These are phyloP conservation scores for Trichothecium sympodiale DNA, from an alignment of 2,329 filamentous ascomycete genomes.

Conservation along the genomic window DNA sequence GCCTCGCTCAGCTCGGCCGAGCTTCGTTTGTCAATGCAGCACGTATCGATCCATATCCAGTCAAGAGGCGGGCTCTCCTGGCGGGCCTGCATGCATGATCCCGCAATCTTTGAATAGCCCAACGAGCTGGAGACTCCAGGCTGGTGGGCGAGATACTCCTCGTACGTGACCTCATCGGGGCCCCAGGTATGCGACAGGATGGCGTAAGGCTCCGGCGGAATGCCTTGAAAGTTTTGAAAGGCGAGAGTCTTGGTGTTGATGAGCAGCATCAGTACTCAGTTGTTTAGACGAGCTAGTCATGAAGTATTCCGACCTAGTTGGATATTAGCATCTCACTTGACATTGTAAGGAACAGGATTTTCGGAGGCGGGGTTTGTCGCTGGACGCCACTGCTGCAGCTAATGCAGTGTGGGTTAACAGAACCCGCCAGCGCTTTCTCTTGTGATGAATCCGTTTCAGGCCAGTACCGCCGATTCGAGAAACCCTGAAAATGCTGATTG, in stretches of 20 bases:
- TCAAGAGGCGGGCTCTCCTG: constrained; percentile 4
- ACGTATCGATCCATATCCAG: constrained; percentile 18
- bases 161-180: constrained; percentile 16
- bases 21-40: constrained; percentile 15
- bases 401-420: too few species aligned
- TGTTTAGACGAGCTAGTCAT: too few species aligned
- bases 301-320: too few species aligned
- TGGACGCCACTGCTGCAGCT: too few species aligned
- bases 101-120: constrained; percentile 14
- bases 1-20: constrained; percentile 18
- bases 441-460: too few species aligned
- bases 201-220: constrained; percentile 12
- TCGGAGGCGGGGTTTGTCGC: too few species aligned
- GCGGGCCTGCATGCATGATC: constrained; percentile 8
- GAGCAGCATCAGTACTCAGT: too few species aligned
- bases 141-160: constrained; percentile 10
- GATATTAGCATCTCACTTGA: too few species aligned
- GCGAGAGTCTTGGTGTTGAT: constrained; percentile 11
- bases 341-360: too few species aligned
- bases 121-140: constrained; percentile 1
- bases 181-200: constrained; percentile 26
- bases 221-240: constrained; percentile 11
- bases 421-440: too few species aligned
- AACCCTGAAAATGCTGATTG: too few species aligned
- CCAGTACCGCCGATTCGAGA: too few species aligned